Evolutionary conservation across 1,139 yeast genomes (phyloP), one percentile per base, ranked within the genome.

Genomic region (Diutina pseudorugosa): DNA sequence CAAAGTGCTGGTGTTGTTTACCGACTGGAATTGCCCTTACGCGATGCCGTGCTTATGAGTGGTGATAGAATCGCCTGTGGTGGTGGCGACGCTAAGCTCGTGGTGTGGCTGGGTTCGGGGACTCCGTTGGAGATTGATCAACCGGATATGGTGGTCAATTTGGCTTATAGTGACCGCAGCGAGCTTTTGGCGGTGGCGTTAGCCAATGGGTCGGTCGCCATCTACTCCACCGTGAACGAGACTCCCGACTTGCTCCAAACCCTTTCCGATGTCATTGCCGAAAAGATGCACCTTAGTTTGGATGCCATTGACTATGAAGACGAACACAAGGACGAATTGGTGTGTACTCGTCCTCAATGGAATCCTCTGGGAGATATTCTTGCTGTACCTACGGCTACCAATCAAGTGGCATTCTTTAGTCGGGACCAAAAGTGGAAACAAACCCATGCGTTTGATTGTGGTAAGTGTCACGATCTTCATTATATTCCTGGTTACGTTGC

Each of bases 81-180:
- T 30, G 94, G 96, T 52, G 94, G 88, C 60, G 94, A 86, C 56
- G 75, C 78, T 52, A 79, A 80, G 56, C 71, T 86, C 53, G 71
- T 74, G 9, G 61, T 88, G 1, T 69, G 86, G 3, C 83, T 80
- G 56, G 60, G 77, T 18, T 61, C 60, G 21, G 68, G 66, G n/a
- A 72, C 73, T 45, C 68, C 66, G 40, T 59, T 82, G 20, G 62
- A 68, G 12, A 61, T 79, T 6, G 6, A 11, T 4, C 36, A 27
- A n/a, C 72, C 75, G 5, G 88, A 80, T 57, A 85, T 78, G 64
- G 70, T 84, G 41, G 75, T 79, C 43, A 79, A 79, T 52, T 62
- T 88, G 33, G 71, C 89, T 0, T 89, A 83, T 62, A 83, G 81
- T 61, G 69, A 75, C 4, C 71, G 75, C 7, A 84, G 85, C 3